Evolutionary conservation across 1,284 basidiomycete genomes (phyloP), one percentile per base, ranked within the genome.

Genomic region (Ustilago curta): DNA sequence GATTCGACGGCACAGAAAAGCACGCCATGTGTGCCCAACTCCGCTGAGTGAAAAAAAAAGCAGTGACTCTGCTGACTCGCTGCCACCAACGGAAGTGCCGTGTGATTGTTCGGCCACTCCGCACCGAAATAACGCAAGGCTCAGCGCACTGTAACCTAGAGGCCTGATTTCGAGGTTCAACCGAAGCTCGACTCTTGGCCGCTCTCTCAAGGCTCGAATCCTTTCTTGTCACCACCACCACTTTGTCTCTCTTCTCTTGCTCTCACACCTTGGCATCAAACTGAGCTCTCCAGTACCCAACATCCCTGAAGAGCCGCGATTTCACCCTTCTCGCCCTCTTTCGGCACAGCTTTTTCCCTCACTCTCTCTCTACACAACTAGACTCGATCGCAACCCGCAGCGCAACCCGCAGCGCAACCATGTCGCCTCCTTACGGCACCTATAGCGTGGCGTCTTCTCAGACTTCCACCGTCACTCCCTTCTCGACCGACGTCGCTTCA

Each of bases 391-490:
- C 47, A n/a, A 29, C 47, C 31, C 35, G 56, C 12, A 52, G 8
- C 40, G 18, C 35, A n/a, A 51, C 50, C n/a, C 12, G 16, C 14
- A 21, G 14, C 18, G 5, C 23, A 43, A 69, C 16, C 52, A 70
- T 76, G 73, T 65, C 72, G 43, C 23, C 49, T 50, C 53, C 51
- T 44, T 54, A 53, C 21, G 59, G 44, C 59, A 35, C 60, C 12
- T 56, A 49, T 54, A 76, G 73, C 44, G 60, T 68, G 37, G 21
- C 73, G 16, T 76, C 73, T 18, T 75, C 72, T 27, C 54, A 57
- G 49, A 69, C 73, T 8, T 76, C 73, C 18, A 76, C 73, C n/a
- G 44, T 76, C 37, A 76, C 69, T 8, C 73, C 73, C 12, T 59
- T 63, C 52, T 51, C 35, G 49, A 60, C 56, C 44, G 73, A 76